These are phyloP conservation scores for Phytopythium litorale DNA, from an alignment of 352 stramenopile species.

Conservation along the genomic window DNA sequence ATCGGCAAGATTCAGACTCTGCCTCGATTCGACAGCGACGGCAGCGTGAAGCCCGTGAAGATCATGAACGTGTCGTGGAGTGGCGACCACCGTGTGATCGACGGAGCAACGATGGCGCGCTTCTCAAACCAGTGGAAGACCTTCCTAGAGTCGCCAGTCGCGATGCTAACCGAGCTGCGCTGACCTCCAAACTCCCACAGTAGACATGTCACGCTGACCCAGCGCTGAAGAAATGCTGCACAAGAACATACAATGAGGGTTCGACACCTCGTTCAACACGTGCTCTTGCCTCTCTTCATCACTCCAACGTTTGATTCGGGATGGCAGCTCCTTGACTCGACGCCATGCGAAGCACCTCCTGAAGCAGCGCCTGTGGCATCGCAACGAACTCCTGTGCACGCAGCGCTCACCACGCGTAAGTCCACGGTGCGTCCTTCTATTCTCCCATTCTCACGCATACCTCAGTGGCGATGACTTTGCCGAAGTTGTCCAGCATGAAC, in stretches of 20 bases:
- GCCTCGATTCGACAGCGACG: constrained; percentile 90
- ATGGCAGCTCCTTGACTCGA: constrained; percentile 66
- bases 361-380: constrained; percentile 54
- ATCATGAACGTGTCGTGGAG: constrained; percentile 98
- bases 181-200: constrained; percentile 19
- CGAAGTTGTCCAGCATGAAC: constrained; percentile 83
- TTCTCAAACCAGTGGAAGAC: constrained; percentile 97
- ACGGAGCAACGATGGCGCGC: constrained; percentile 96
- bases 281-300: neutral
- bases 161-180: constrained; percentile 90
- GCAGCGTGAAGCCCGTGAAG: constrained; percentile 78
- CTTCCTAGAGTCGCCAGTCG: constrained; percentile 93
- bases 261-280: neutral
- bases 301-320: constrained; percentile 41
- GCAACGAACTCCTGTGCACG: constrained; percentile 45
- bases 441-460: constrained; percentile 18
- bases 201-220: neutral
- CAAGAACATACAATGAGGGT: neutral
- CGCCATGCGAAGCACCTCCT: constrained; percentile 69
- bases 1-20: constrained; percentile 95
- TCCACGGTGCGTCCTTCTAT: neutral
- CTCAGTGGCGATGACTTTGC: constrained; percentile 64
- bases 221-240: neutral
- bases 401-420: neutral
- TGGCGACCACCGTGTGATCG: constrained; percentile 97